Conservation (phyloP, 208 protist genomes). For the Trypanosoma vivax region DNA sequence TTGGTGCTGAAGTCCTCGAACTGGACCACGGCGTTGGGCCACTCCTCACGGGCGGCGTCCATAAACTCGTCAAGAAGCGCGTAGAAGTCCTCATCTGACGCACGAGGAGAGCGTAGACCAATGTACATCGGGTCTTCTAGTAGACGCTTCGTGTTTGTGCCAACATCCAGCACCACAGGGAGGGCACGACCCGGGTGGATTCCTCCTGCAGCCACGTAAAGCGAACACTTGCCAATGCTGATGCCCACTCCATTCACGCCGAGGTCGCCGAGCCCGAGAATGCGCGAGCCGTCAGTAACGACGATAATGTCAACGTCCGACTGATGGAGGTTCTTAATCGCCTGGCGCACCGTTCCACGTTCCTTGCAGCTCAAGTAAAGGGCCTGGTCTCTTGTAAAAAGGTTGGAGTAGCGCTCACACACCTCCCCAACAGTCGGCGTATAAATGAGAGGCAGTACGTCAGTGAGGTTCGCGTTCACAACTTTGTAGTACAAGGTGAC, state of each 20-base stretch:
- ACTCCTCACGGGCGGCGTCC: slow-evolving; percentile 45
- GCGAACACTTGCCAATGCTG: slow-evolving; percentile 85
- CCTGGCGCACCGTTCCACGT: slow-evolving; percentile 39
- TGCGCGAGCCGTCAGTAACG: slow-evolving; percentile 86
- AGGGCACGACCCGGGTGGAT: slow-evolving; percentile 69
- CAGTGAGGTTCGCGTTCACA: slow-evolving; percentile 29
- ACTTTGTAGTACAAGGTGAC: slow-evolving; percentile 44
- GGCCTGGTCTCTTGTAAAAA: slow-evolving; percentile 53
- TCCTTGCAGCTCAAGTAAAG: slow-evolving; percentile 69
- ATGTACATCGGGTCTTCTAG: slow-evolving; percentile 74
- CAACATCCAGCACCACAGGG: slow-evolving; percentile 86
- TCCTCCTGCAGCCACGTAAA: slow-evolving; percentile 85
- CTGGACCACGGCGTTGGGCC: slow-evolving; percentile 79
- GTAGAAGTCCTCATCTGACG: slow-evolving; percentile 62
- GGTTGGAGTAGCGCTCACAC: slow-evolving; percentile 60
- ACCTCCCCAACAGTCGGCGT: slow-evolving; percentile 82
- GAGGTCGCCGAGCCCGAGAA: slow-evolving; percentile 85
- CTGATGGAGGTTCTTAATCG: slow-evolving; percentile 68
- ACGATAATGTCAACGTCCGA: slow-evolving; percentile 84
- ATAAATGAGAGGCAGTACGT: slow-evolving; percentile 56
- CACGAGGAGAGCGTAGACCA: slow-evolving; percentile 36
- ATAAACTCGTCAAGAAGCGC: slow-evolving; percentile 86
- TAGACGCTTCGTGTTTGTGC: slow-evolving; percentile 76
- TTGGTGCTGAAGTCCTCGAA: slow-evolving; percentile 95
- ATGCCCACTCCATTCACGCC: slow-evolving; percentile 92